These are phyloP conservation scores for Pythium guiyangense DNA, from an alignment of 352 stramenopile genomes.

Conservation along the genomic window DNA sequence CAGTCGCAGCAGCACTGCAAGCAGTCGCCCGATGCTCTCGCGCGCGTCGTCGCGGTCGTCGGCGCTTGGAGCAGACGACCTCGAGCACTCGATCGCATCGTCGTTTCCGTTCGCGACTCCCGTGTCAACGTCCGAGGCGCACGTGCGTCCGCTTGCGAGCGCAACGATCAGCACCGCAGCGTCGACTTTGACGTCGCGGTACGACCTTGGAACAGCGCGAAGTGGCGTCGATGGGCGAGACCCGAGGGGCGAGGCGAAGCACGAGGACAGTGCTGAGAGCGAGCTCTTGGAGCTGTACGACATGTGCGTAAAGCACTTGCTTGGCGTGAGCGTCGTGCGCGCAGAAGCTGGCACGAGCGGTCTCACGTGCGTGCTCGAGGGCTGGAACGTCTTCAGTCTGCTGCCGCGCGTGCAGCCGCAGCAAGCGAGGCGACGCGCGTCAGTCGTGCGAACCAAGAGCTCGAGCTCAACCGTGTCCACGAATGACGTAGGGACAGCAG, in stretches of 20 bases:
- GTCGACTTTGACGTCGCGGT: not conserved
- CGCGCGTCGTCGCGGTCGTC: slow-evolving; percentile 12
- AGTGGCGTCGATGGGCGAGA: not conserved
- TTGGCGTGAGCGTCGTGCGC: slow-evolving; percentile 43
- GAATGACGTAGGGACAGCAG: not conserved
- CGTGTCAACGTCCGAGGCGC: slow-evolving; percentile 13
- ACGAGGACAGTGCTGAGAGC: slow-evolving; percentile 34
- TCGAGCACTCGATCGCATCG: slow-evolving; percentile 8
- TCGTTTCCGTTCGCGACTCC: slow-evolving; percentile 21
- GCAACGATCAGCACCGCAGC: not conserved
- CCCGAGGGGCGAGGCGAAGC: not conserved
- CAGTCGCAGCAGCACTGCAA: no score
- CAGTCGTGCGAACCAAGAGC: slow-evolving; percentile 36
- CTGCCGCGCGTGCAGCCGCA: slow-evolving; percentile 34
- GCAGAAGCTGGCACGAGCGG: slow-evolving; percentile 65
- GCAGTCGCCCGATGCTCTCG: slow-evolving; percentile 1
- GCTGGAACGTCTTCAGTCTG: slow-evolving; percentile 62
- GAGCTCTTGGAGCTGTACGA: slow-evolving; percentile 60
- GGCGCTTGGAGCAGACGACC: slow-evolving; percentile 1
- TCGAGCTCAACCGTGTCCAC: slow-evolving; percentile 17
- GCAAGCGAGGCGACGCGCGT: slow-evolving; percentile 14
- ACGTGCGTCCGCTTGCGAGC: slow-evolving; percentile 1
- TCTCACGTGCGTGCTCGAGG: slow-evolving; percentile 48
- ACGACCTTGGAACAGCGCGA: not conserved
- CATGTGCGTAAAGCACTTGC: slow-evolving; percentile 37